These are phyloP conservation scores for Colletotrichum agaves DNA, from an alignment of 2,329 filamentous ascomycete genomes.

Conservation along the genomic window DNA sequence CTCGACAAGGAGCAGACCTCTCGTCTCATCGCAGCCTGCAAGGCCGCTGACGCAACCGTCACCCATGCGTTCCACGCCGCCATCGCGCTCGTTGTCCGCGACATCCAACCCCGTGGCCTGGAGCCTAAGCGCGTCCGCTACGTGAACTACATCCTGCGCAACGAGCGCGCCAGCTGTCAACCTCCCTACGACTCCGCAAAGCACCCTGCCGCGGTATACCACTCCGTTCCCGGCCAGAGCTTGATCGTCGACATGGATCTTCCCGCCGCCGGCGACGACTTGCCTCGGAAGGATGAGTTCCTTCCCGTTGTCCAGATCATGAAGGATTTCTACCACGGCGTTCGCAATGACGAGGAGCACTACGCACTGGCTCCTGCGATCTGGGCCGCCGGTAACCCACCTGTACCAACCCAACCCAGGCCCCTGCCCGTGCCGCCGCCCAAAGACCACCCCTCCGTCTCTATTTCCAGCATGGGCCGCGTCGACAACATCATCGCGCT, in stretches of 20 bases:
- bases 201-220: slow-evolving; percentile 45
- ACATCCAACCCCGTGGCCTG: slow-evolving; percentile 36
- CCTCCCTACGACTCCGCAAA: slow-evolving; percentile 40
- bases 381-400: slow-evolving; percentile 38
- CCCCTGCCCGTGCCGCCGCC: slow-evolving; percentile 42
- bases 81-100: slow-evolving; percentile 44
- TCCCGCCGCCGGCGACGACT: neutral
- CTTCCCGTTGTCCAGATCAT: slow-evolving; percentile 40
- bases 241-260: slow-evolving; percentile 43
- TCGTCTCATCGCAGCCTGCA: slow-evolving; percentile 39
- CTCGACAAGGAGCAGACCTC: slow-evolving; percentile 38
- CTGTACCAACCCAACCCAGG: slow-evolving; percentile 19
- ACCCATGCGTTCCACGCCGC: slow-evolving; percentile 49
- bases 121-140: slow-evolving; percentile 40
- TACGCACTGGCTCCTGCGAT: slow-evolving; percentile 41
- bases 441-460: slow-evolving; percentile 42
- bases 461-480: slow-evolving; percentile 48
- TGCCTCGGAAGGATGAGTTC: slow-evolving; percentile 40
- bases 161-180: slow-evolving; percentile 43
- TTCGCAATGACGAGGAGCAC: slow-evolving; percentile 46
- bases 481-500: slow-evolving; percentile 49
- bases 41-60: slow-evolving; percentile 40
- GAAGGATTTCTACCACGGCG: slow-evolving; percentile 43
- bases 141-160: slow-evolving; percentile 47
- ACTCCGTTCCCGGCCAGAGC: slow-evolving; percentile 44